phyloP scores from a whole-genome alignment of 108 stramenopile genomes.

The Skeletonema costatum region DNA sequence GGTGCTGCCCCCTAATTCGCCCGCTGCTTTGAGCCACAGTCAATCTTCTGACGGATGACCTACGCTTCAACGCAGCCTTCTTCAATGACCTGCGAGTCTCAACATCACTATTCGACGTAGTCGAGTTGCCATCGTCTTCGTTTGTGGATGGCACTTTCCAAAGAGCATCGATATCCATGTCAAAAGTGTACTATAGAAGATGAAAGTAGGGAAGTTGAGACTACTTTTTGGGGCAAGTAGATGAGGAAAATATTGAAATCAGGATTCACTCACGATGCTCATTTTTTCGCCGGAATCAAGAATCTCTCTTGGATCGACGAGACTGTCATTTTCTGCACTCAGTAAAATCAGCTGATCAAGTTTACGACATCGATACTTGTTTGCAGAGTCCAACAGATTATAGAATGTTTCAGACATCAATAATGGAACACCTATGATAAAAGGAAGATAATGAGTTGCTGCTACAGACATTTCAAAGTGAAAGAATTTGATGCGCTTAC shows the following conservation, averaged over 20 bases:
- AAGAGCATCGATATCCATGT: slow-evolving; percentile 81
- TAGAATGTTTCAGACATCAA: slow-evolving; percentile 90
- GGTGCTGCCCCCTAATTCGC: not conserved
- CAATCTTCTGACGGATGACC: not conserved
- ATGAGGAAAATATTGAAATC: no score
- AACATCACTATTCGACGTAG: not conserved
- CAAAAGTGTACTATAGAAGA: slow-evolving; percentile 60
- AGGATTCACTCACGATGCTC: slow-evolving; percentile 6
- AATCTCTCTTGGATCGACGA: slow-evolving; percentile 27
- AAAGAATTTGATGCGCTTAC: slow-evolving; percentile 4
- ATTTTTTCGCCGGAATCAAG: slow-evolving; percentile 52
- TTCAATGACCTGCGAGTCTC: not conserved
- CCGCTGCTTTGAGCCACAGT: not conserved
- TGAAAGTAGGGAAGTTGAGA: not conserved
- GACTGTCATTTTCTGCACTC: slow-evolving; percentile 57
- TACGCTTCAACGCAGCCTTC: slow-evolving; percentile 8
- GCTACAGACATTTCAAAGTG: no score
- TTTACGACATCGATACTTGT: slow-evolving; percentile 73
- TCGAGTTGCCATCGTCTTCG: slow-evolving; percentile 27
- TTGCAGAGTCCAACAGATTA: slow-evolving; percentile 63
- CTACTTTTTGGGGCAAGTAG: no score
- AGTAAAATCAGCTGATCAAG: slow-evolving; percentile 73
- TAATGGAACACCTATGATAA: slow-evolving; percentile 44
- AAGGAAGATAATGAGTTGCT: no score
- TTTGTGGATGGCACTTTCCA: slow-evolving; percentile 35